Percentiles rank a stretch among this genome's conserved stretches.
phyloP scores from a whole-genome alignment of 805 yeast species.

The Tetrapisispora fleetii region DNA sequence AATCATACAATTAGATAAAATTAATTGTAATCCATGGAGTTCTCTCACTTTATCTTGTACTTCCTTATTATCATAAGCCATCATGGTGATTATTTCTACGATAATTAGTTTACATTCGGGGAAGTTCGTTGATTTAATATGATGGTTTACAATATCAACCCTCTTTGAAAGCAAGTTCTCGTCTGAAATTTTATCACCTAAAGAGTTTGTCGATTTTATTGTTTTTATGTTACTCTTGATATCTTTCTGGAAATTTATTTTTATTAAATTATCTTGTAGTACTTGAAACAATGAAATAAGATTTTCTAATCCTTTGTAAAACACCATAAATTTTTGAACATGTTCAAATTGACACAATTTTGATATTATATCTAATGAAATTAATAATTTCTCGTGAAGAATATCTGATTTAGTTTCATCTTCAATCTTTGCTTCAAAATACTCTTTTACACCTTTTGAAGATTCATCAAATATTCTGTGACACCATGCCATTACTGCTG shows the following conservation, averaged over 20 bases:
- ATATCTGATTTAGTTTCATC: constrained; percentile 9
- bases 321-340: constrained; percentile 29
- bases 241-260: constrained; percentile 21
- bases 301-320: constrained; percentile 31
- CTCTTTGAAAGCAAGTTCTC: constrained; percentile 16
- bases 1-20: constrained; percentile 72
- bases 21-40: constrained; percentile 56
- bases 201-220: constrained; percentile 15
- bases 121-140: constrained; percentile 32
- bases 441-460: constrained; percentile 12
- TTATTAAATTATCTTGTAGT: constrained; percentile 28
- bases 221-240: constrained; percentile 14
- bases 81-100: constrained; percentile 53
- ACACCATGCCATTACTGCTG: constrained; percentile 33
- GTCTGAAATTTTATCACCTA: constrained; percentile 26
- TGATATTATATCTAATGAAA: constrained; percentile 29
- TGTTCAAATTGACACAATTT: constrained; percentile 28
- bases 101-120: constrained; percentile 60
- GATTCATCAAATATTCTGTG: constrained; percentile 25
- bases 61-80: constrained; percentile 41
- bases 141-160: constrained; percentile 13
- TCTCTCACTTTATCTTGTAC: constrained; percentile 63
- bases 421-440: constrained; percentile 17
- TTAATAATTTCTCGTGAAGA: constrained; percentile 24
- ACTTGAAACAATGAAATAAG: constrained; percentile 24